Percentiles rank a stretch among this genome's conserved stretches.
These are phyloP conservation scores for Lactifluus volemus DNA, from an alignment of 768 basidiomycete species.

Conservation along the genomic window DNA sequence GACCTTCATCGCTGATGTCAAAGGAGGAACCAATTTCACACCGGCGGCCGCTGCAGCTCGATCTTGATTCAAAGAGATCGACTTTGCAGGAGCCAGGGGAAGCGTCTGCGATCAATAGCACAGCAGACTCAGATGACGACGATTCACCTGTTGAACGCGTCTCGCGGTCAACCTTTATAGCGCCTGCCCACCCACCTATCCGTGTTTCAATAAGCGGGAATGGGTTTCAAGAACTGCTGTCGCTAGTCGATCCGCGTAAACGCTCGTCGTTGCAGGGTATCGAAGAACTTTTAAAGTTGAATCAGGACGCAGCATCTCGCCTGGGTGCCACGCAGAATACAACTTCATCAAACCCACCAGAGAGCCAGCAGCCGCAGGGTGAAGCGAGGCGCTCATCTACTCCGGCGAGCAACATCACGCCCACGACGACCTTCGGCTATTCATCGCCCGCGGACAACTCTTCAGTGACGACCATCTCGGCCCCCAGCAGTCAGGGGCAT, in stretches of 20 bases:
- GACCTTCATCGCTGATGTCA: neutral
- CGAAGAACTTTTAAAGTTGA: slow-evolving; percentile 38
- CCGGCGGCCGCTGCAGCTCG: slow-evolving; percentile 25
- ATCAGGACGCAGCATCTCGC: neutral
- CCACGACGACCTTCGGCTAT: slow-evolving; percentile 11
- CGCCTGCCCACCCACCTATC: slow-evolving; percentile 83
- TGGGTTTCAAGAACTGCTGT: slow-evolving; percentile 73
- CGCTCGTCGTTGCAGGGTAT: slow-evolving; percentile 31
- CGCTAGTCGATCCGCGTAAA: slow-evolving; percentile 38
- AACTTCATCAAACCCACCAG: slow-evolving; percentile 10
- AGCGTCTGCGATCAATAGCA: slow-evolving; percentile 23
- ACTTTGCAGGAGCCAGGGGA: slow-evolving; percentile 11
- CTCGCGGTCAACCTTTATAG: slow-evolving; percentile 70
- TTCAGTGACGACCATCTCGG: slow-evolving; percentile 19
- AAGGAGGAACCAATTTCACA: slow-evolving; percentile 6
- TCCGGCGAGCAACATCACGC: slow-evolving; percentile 22
- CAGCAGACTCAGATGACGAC: slow-evolving; percentile 31
- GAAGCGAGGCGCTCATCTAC: slow-evolving; percentile 18
- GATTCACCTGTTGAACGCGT: slow-evolving; percentile 58
- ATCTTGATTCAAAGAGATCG: slow-evolving; percentile 23
- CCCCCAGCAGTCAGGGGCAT: slow-evolving; percentile 14
- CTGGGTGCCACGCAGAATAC: slow-evolving; percentile 9
- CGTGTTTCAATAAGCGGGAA: slow-evolving; percentile 79
- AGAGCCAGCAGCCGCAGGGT: neutral
- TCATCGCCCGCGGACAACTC: slow-evolving; percentile 18